Conservation (phyloP, 1,139 yeast species). For the Diutina rugosa region DNA sequence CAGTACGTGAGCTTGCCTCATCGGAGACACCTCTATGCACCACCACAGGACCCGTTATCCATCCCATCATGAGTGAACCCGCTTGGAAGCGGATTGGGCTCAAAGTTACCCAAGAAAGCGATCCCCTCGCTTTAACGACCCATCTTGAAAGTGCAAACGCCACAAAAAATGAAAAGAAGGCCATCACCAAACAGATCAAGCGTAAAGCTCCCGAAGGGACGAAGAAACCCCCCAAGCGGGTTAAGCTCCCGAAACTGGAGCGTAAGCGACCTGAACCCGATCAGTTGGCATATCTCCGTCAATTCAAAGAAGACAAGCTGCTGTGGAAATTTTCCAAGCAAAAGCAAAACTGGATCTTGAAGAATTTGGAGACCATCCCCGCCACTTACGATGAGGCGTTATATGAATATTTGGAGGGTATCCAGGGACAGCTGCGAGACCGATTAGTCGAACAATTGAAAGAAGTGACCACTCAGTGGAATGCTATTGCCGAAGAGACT, state of each 20-base stretch:
- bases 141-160: slow-evolving; percentile 34
- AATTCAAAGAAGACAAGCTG: slow-evolving; percentile 43
- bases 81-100: slow-evolving; percentile 89
- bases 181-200: slow-evolving; percentile 21
- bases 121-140: slow-evolving; percentile 25
- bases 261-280: slow-evolving; percentile 70
- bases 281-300: slow-evolving; percentile 63
- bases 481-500: slow-evolving; percentile 11
- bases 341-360: slow-evolving; percentile 86
- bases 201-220: slow-evolving; percentile 7
- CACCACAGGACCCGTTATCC: slow-evolving; percentile 1
- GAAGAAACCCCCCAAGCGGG: slow-evolving; percentile 61
- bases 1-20: not conserved
- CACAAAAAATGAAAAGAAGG: slow-evolving; percentile 32
- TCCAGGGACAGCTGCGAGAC: slow-evolving; percentile 63
- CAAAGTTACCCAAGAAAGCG: slow-evolving; percentile 35
- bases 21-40: not conserved
- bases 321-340: slow-evolving; percentile 91
- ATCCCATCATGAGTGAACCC: slow-evolving; percentile 31
- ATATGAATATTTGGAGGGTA: slow-evolving; percentile 44
- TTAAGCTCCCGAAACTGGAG: slow-evolving; percentile 62
- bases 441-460: slow-evolving; percentile 43
- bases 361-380: slow-evolving; percentile 48
- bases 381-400: slow-evolving; percentile 44
- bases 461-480: slow-evolving; percentile 43